Base-by-base conservation (phyloP, 1,139 yeast genomes). In the Hyphopichia wangnamkhiaoensis region DNA sequence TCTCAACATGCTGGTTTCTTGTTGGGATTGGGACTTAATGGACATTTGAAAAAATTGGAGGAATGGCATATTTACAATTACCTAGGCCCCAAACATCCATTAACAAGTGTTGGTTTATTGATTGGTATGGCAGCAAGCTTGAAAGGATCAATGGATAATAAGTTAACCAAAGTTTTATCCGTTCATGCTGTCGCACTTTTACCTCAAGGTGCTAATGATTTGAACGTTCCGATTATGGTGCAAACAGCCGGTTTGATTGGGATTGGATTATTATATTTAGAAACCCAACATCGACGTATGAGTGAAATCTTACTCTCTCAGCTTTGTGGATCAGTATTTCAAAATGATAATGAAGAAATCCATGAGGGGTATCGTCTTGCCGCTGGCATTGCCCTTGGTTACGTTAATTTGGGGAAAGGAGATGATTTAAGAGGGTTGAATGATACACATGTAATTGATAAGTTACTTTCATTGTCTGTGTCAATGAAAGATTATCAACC, bases 61-160 rank as follows among this genome's bases (percentile, higher is more conserved):
- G 97, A 93, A 57, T 94, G 98, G 98, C 97, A 91, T 56, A 86
- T 94, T 23, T 94, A 90, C 60, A 91, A 93, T 54, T 91, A 90
- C 49, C 65, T 94, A 37, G 96, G 96, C 0, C 95, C 96, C 1
- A 91, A 94, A 52, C 93, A 88, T 54, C 80, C 85, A 2, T 76
- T 79, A 37, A 88, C 96, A 0, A 87, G 96, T 59, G 83, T 90
- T 29, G 98, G 97, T 0, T 66, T 93, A 33, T 67, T 94, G 25
- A 66, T 94, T 21, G 99, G 99, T 2, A 84, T 93, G 89, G 82
- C 97, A 12, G 96, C 97, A 0, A 88, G 96, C 60, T 70, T 83
- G 46, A 71, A 75, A 48, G 93, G 98, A 1, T 70, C 94, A 0
- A 86, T 86, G 90, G 93, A 93, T 65, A 73, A 83, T 36, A 90